phyloP scores from a whole-genome alignment of 441 rosid species.

The Populus trichocarpa region DNA sequence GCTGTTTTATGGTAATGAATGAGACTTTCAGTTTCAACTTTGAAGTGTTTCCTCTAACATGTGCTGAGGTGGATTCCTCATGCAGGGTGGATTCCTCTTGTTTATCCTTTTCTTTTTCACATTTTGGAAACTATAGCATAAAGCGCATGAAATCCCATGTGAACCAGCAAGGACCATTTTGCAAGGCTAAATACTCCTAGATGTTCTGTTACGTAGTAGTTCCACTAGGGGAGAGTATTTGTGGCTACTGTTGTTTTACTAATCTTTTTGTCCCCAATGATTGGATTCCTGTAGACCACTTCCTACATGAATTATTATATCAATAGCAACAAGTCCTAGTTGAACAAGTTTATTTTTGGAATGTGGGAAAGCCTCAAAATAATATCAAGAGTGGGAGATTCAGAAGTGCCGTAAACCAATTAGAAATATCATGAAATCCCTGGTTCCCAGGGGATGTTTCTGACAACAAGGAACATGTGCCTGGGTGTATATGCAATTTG shows the following conservation, averaged over 20 bases:
- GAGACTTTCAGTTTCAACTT: not conserved
- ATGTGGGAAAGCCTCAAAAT: not conserved
- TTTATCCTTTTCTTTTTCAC: not conserved
- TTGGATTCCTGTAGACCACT: not conserved
- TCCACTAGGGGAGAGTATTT: not conserved
- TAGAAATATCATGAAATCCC: not conserved
- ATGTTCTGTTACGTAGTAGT: not conserved
- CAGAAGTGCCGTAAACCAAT: not conserved
- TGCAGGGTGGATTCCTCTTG: not conserved
- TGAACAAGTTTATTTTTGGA: not conserved
- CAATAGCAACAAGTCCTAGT: not conserved
- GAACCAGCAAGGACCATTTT: not conserved
- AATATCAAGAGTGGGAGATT: not conserved
- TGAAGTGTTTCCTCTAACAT: not conserved
- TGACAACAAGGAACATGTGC: not conserved
- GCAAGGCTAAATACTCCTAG: not conserved
- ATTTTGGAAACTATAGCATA: not conserved
- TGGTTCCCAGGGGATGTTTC: not conserved
- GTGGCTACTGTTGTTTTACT: not conserved
- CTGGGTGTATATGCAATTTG: not conserved
- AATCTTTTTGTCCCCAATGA: not conserved
- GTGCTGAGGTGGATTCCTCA: not conserved
- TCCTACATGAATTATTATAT: not conserved
- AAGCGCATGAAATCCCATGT: not conserved
- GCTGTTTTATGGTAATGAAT: not conserved